A percentile compares a stretch with the other conserved stretches of the same genome.
These are phyloP conservation scores for Mycena vulgaris DNA, from an alignment of 768 basidiomycete species.

Conservation along the genomic window DNA sequence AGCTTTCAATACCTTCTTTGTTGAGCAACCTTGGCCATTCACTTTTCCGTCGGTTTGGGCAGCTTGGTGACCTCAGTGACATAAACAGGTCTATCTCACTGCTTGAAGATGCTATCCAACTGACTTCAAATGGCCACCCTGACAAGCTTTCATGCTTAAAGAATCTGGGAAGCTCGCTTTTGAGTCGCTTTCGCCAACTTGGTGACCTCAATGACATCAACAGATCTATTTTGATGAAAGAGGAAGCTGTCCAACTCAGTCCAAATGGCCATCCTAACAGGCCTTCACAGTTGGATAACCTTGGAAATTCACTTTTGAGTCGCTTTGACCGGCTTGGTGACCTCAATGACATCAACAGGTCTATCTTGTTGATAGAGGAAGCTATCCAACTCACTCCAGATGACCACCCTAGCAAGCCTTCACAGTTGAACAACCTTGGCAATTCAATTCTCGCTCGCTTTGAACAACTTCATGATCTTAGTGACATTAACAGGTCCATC, in stretches of 20 bases:
- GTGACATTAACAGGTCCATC: conserved; percentile 1
- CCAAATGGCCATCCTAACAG: conserved; percentile 32
- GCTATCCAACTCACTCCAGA: conserved; percentile 38
- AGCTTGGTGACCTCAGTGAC: conserved; percentile 39
- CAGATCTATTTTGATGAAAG: conserved; percentile 5
- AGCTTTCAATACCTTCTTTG: conserved; percentile 46
- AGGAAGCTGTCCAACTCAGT: conserved; percentile 2
- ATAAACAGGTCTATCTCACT: conserved; percentile 44
- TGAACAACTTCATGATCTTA: not conserved
- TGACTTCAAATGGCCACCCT: conserved; percentile 39
- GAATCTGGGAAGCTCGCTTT: conserved; percentile 39
- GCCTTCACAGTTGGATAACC: conserved; percentile 25
- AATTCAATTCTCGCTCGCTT: conserved; percentile 6
- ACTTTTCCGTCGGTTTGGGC: conserved; percentile 37
- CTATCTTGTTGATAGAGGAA: conserved; percentile 8
- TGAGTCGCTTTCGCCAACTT: conserved; percentile 38
- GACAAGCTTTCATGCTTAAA: conserved; percentile 34
- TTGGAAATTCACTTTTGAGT: conserved; percentile 30
- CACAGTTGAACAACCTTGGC: no score
- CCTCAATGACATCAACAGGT: conserved; percentile 24
- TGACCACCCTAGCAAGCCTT: conserved; percentile 5
- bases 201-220: conserved; percentile 11
- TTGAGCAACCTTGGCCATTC: conserved; percentile 43
- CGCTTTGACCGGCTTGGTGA: conserved; percentile 32
- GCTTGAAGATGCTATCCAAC: conserved; percentile 36